phyloP scores from a whole-genome alignment of 176 grass and related monocot species.

The Oryza longistaminata region DNA sequence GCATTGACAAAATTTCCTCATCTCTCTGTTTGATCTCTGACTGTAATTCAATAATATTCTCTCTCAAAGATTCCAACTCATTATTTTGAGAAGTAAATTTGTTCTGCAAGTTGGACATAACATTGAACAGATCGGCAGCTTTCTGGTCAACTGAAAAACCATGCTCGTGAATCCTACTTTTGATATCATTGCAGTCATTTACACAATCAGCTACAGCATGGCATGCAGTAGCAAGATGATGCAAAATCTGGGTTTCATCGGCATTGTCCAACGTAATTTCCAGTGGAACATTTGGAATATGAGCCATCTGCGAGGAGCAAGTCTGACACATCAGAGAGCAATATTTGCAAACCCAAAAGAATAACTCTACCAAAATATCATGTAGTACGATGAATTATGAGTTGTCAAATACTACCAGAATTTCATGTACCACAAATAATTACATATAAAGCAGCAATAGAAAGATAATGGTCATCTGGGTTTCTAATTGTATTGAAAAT shows the following conservation, averaged over 20 bases:
- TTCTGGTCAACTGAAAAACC: constrained; percentile 72
- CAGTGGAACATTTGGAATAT: constrained; percentile 42
- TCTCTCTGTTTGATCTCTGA: constrained; percentile 64
- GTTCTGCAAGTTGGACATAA: constrained; percentile 58
- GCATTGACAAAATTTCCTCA: constrained; percentile 52
- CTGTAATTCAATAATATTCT: constrained; percentile 48
- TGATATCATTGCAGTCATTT: constrained; percentile 67
- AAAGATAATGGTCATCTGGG: constrained; percentile 18
- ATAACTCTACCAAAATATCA: constrained; percentile 5
- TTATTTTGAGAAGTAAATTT: constrained; percentile 53
- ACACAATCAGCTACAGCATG: constrained; percentile 62
- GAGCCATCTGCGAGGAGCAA: constrained; percentile 58
- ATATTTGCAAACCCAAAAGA: not conserved
- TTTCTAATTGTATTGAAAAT: constrained; percentile 8
- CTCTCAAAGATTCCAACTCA: constrained; percentile 60
- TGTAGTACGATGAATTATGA: not conserved
- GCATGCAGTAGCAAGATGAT: constrained; percentile 55
- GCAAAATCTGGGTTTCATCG: constrained; percentile 58
- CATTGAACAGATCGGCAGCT: constrained; percentile 55
- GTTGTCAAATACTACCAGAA: not conserved
- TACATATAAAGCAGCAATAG: constrained; percentile 7
- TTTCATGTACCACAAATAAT: not conserved
- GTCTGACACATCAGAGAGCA: constrained; percentile 35
- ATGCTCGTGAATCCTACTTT: constrained; percentile 68
- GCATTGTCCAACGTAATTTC: constrained; percentile 50